Evolutionary conservation across 1,284 basidiomycete genomes (phyloP).

Genomic region (Sanghuangporus sanghuang): DNA sequence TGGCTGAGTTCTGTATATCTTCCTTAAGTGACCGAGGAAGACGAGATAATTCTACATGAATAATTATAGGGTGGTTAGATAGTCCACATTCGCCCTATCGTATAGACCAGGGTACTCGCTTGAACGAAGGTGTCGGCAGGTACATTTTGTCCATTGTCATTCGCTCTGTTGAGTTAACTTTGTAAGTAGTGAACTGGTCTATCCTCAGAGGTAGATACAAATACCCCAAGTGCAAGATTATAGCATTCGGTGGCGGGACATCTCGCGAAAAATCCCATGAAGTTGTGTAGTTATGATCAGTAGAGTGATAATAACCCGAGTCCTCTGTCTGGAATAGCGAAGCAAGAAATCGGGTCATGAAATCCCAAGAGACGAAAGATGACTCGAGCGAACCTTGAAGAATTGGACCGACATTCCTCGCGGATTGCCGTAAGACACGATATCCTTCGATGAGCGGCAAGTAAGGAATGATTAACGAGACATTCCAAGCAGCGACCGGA

Average conservation of each 20-base stretch:
- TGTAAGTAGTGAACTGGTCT: not conserved
- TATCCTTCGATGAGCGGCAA: conserved; percentile 34
- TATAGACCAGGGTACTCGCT: conserved; percentile 23
- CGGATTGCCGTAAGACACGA: conserved; percentile 50
- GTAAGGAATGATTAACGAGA: not conserved
- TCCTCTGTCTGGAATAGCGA: conserved; percentile 42
- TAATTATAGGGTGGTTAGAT: not conserved
- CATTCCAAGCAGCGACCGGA: not conserved
- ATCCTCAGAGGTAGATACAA: conserved; percentile 16
- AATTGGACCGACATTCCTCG: conserved; percentile 51
- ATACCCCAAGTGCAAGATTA: conserved; percentile 53
- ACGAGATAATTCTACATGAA: conserved; percentile 26
- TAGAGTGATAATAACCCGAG: conserved; percentile 46
- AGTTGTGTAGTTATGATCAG: conserved; percentile 55
- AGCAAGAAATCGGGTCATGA: too few relatives aligned
- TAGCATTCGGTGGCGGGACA: conserved; percentile 40
- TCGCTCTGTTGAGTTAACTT: conserved; percentile 26
- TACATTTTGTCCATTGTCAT: conserved; percentile 35
- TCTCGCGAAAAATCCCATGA: conserved; percentile 51
- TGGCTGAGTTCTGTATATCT: conserved; percentile 39
- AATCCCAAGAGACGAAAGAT: not conserved
- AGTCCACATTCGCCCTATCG: not conserved
- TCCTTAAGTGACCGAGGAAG: conserved; percentile 41
- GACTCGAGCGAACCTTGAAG: conserved; percentile 31
- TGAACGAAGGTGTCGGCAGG: conserved; percentile 39